Evolutionary conservation across 2,329 filamentous ascomycete species (phyloP), one percentile per base, ranked within the genome.

Genomic region (Aspergillus ustus): DNA sequence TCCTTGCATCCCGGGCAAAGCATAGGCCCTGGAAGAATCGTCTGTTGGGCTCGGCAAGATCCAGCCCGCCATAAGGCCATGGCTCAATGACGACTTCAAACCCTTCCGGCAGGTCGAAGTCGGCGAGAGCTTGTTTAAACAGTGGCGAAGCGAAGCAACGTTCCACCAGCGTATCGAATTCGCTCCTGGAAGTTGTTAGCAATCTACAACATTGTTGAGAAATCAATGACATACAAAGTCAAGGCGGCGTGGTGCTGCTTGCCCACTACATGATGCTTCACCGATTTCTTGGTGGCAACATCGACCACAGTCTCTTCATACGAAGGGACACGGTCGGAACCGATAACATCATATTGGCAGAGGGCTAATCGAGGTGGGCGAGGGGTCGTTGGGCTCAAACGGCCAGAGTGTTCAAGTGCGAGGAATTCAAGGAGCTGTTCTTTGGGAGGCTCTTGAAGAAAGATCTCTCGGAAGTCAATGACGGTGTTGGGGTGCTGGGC

Each of bases 311-410:
- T 81, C 66, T 88, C 85, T 48, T 84, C 78, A 65, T 85, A 88
- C 56, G 82, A 80, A 6, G 82, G 82, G 7, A 83, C 74, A 46
- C 80, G 82, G 46, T 84, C 81, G 5, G 72, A 68, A 1, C 83
- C 82, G 60, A 86, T 81, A 52, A 87, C 79, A 72, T 84, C 84
- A 74, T 87, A 88, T 65, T 84, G 80, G 37, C 83, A 82, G 49
- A 82, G 78, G 2, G 84, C 85, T 53, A 84, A 68, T 31, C 85
- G 78, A 7, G 80, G 75, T 15, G 83, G 84, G 2, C 79, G 75
- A 15, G 78, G 78, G 2, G 79, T 80, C 2, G 73, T 72, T 17
- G 73, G 70, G 22, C 73, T 75, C 45, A 79, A 57, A n/a, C 74
- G 72, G 19, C 77, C 77, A 20, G 77, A 77, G 57, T 84, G 82